These are phyloP conservation scores for Crucihimalaya himalaica DNA, from an alignment of 345 rosid genomes.

Conservation along the genomic window DNA sequence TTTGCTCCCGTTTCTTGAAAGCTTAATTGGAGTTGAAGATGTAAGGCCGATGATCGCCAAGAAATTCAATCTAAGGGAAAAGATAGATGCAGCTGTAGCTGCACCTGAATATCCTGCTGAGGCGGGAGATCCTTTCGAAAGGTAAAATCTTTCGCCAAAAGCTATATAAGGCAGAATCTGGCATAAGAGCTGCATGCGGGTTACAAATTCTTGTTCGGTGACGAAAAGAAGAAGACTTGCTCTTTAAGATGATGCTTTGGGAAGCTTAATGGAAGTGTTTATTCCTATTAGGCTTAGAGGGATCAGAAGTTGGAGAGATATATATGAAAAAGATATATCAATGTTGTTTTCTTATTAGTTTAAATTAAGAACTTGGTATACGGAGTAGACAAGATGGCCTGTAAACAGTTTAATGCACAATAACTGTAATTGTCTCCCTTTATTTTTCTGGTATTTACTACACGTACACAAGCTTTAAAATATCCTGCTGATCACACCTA, in stretches of 20 bases:
- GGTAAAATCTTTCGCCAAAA: slow-evolving; percentile 32
- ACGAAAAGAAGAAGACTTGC: slow-evolving; percentile 4
- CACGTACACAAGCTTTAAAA: too few relatives aligned
- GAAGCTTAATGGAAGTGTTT: slow-evolving; percentile 20
- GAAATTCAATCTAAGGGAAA: slow-evolving; percentile 79
- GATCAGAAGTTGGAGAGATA: slow-evolving; percentile 13
- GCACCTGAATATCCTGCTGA: slow-evolving; percentile 53
- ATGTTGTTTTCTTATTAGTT: slow-evolving; percentile 39
- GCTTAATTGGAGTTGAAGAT: slow-evolving; percentile 86
- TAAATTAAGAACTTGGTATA: slow-evolving; percentile 33
- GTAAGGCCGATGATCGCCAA: slow-evolving; percentile 80
- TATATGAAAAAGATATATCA: not conserved
- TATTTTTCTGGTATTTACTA: not conserved
- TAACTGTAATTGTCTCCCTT: slow-evolving; percentile 17
- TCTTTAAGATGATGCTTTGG: slow-evolving; percentile 10
- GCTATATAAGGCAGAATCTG: slow-evolving; percentile 20
- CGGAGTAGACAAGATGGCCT: slow-evolving; percentile 25
- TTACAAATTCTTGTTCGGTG: not conserved
- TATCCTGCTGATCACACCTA: too few relatives aligned
- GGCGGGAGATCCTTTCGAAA: slow-evolving; percentile 59
- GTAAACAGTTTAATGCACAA: slow-evolving; percentile 31
- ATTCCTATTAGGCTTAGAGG: not conserved
- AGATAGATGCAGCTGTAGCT: slow-evolving; percentile 65
- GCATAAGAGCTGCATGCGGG: not conserved
- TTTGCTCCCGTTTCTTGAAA: slow-evolving; percentile 86